Evolutionary conservation across 495 filamentous ascomycete species (phyloP).

Genomic region (Penicillium malachiteum): DNA sequence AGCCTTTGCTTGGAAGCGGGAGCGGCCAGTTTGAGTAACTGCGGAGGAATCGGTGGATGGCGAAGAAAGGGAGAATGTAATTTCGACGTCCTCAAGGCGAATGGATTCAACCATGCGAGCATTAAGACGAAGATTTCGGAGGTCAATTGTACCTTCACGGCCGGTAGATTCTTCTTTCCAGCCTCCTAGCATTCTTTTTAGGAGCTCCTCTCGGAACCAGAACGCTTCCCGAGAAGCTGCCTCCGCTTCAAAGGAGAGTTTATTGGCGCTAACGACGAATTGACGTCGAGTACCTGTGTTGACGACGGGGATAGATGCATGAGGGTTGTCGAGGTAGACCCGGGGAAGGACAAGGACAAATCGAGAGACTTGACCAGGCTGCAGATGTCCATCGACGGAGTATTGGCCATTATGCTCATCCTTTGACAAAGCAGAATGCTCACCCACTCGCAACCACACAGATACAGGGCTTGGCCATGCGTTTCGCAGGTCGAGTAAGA

Average conservation of each 20-base stretch:
- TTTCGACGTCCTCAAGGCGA: conserved; percentile 74
- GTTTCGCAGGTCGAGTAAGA: conserved; percentile 83
- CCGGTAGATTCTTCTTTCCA: conserved; percentile 65
- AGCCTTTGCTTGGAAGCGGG: conserved; percentile 57
- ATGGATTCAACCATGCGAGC: conserved; percentile 81
- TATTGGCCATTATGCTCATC: conserved; percentile 30
- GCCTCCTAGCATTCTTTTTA: conserved; percentile 65
- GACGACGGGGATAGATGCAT: conserved; percentile 74
- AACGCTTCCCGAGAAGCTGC: conserved; percentile 78
- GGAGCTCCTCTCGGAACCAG: conserved; percentile 86
- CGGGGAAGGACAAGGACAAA: conserved; percentile 75
- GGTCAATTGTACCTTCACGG: conserved; percentile 68
- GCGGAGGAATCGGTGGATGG: conserved; percentile 15
- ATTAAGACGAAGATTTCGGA: conserved; percentile 70
- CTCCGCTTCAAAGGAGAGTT: conserved; percentile 76
- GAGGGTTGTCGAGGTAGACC: conserved; percentile 72
- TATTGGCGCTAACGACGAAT: conserved; percentile 81
- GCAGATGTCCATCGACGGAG: conserved; percentile 58
- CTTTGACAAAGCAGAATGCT: conserved; percentile 23
- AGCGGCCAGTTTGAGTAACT: conserved; percentile 44
- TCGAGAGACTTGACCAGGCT: conserved; percentile 75
- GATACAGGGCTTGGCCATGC: conserved; percentile 77
- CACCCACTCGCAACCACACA: conserved; percentile 52
- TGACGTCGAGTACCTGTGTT: conserved; percentile 73
- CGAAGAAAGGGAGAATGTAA: conserved; percentile 58